Evolutionary conservation across 352 stramenopile species (phyloP).

Genomic region (Phytophthora idaei): DNA sequence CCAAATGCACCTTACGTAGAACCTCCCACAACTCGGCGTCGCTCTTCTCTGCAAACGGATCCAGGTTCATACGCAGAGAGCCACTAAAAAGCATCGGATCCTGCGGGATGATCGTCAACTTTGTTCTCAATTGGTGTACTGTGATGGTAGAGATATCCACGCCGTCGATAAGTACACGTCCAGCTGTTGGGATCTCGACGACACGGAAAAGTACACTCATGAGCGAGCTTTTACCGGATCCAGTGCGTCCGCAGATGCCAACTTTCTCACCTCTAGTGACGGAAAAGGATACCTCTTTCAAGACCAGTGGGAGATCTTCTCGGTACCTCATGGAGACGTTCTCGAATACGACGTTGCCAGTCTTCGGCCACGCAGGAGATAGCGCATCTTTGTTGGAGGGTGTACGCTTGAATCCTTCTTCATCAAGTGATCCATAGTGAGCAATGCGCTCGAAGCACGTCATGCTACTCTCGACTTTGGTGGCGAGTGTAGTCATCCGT

Average conservation of each 20-base stretch:
- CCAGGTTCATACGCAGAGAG: slow-evolving; percentile 89
- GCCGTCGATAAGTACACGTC: slow-evolving; percentile 85
- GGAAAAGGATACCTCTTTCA: slow-evolving; percentile 39
- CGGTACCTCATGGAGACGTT: slow-evolving; percentile 58
- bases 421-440: slow-evolving; percentile 43
- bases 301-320: slow-evolving; percentile 47
- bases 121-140: slow-evolving; percentile 36
- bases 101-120: slow-evolving; percentile 75
- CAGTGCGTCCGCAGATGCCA: slow-evolving; percentile 56
- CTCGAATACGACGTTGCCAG: slow-evolving; percentile 45
- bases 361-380: slow-evolving; percentile 39
- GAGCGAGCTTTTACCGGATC: slow-evolving; percentile 51
- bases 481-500: slow-evolving; percentile 33
- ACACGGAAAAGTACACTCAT: slow-evolving; percentile 54
- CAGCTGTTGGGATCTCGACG: slow-evolving; percentile 39
- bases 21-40: slow-evolving; percentile 61
- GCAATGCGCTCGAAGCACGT: slow-evolving; percentile 51
- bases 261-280: slow-evolving; percentile 87
- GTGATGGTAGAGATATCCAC: slow-evolving; percentile 65
- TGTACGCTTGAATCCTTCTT: slow-evolving; percentile 41
- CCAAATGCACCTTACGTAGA: slow-evolving; percentile 61
- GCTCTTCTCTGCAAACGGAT: slow-evolving; percentile 79
- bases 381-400: slow-evolving; percentile 15
- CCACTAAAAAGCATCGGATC: slow-evolving; percentile 93
- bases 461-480: slow-evolving; percentile 62